Evolutionary conservation across 495 filamentous ascomycete species (phyloP).

Genomic region (Lophiotrema nucula): DNA sequence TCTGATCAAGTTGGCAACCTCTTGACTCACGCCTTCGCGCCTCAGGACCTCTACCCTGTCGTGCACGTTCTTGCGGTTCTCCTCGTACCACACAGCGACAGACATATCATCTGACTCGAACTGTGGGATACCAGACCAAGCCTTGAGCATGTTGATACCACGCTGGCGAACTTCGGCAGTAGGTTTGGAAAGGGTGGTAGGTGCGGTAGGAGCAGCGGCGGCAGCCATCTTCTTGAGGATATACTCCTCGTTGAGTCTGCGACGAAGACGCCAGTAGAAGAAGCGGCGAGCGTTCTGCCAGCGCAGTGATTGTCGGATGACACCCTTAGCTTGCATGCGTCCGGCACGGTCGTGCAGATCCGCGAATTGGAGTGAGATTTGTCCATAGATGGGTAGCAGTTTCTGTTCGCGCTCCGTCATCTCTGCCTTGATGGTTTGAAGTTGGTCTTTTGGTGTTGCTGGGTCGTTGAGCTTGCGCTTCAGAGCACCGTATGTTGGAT

Average conservation of each 20-base stretch:
- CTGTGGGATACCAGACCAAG: conserved; percentile 71
- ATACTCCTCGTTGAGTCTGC: conserved; percentile 93
- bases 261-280: conserved; percentile 99
- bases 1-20: conserved; percentile 76
- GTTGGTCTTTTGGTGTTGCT: conserved; percentile 67
- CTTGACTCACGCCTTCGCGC: conserved; percentile 69
- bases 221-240: conserved; percentile 82
- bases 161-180: conserved; percentile 51
- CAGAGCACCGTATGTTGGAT: conserved; percentile 76
- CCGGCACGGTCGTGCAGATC: conserved; percentile 97
- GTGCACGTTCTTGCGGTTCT: conserved; percentile 79
- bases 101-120: conserved; percentile 75
- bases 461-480: conserved; percentile 72
- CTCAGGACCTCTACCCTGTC: conserved; percentile 77
- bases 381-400: conserved; percentile 86
- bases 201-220: conserved; percentile 41
- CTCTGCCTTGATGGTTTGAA: conserved; percentile 74
- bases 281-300: conserved; percentile 93
- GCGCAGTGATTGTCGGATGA: conserved; percentile 76
- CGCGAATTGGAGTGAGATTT: conserved; percentile 91
- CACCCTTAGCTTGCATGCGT: conserved; percentile 95
- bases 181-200: conserved; percentile 42
- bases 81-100: conserved; percentile 96
- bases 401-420: conserved; percentile 85
- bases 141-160: conserved; percentile 67